Evolutionary conservation across 805 yeast species (phyloP).

Genomic region (Metschnikowia vanudenii): DNA sequence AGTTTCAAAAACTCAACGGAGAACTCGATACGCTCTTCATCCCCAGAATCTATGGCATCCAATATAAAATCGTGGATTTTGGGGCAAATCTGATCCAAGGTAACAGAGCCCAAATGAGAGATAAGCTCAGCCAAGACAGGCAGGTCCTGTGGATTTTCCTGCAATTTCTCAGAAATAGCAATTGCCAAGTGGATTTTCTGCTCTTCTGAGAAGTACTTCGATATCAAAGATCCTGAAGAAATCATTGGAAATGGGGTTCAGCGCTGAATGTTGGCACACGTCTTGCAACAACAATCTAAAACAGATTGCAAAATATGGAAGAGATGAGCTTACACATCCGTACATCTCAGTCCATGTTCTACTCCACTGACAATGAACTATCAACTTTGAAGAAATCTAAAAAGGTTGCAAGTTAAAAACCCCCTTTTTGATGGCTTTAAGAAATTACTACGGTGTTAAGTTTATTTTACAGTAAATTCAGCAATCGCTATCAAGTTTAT

Average conservation of each 20-base stretch:
- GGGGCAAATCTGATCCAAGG: conserved; percentile 9
- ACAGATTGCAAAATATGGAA: not conserved
- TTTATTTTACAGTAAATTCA: no score
- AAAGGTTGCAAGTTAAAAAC: no score
- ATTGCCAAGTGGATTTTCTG: conserved; percentile 12
- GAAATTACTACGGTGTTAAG: no score
- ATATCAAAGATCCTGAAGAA: conserved; percentile 5
- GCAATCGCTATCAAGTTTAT: no score
- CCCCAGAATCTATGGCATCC: conserved; percentile 2
- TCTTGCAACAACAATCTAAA: not conserved
- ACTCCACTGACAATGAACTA: not conserved
- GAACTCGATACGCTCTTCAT: not conserved
- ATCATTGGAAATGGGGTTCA: not conserved
- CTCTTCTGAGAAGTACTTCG: conserved; percentile 11
- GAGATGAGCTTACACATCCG: conserved; percentile 5
- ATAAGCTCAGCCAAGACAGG: conserved; percentile 15
- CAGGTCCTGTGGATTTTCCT: conserved; percentile 10
- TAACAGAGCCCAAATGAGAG: conserved; percentile 7
- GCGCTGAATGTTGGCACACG: not conserved
- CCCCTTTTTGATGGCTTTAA: no score
- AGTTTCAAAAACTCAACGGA: conserved; percentile 6
- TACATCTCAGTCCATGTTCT: conserved; percentile 1
- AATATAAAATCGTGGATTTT: conserved; percentile 6
- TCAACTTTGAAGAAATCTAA: no score
- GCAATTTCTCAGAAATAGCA: conserved; percentile 6